Base-by-base conservation (phyloP, 148 eudicot species). In the Spergularia bocconei region DNA sequence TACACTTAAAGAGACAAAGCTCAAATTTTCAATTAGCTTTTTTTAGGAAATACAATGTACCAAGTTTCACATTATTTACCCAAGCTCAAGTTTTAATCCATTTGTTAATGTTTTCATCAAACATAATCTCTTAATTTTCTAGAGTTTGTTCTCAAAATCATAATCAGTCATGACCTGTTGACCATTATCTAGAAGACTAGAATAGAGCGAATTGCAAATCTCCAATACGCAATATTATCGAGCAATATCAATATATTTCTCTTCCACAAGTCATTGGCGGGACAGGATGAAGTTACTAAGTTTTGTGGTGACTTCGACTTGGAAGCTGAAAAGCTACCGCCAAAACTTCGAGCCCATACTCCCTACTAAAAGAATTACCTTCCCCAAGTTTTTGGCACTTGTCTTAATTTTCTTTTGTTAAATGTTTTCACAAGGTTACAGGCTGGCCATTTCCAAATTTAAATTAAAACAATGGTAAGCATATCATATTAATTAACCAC, bases 401-500 rank as follows among this genome's bases (percentile, higher is more conserved):
- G 51, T 65, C 52, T 15, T 65, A 39, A 39, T 9, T 39, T 8
- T 17, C 21, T 0, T 19, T 7, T 59, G 2, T 65, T 65, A 16
- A 11, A 39, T 13, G 21, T 21, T 51, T 50, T 6, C 53, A 39
- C 48, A 47, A 68, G 14, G 14, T 23, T 51, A 53, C 21, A 14
- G 41, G 60, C 20, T 58, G 53, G 20, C 58, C 19, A 4, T 13
- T 23, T 13, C 23, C 3, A 23, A 23, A 52, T 53, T 51, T 52
- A 6, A 23, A 25, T 5, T 9, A 12, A 71, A 23, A 19, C 12
- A 20, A 48, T 53, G 44, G 53, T 62, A 44, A 54, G 53, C 64
- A 7, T 21, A 67, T 58, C 69, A 41, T 50, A 51, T 14, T 21
- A 58, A 62, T 51, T 33, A 12, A 64, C 23, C 56, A 78, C 71